Percentiles rank a stretch among this genome's conserved stretches.
phyloP scores from a whole-genome alignment of 495 filamentous ascomycete genomes.

The Cercophora samala region DNA sequence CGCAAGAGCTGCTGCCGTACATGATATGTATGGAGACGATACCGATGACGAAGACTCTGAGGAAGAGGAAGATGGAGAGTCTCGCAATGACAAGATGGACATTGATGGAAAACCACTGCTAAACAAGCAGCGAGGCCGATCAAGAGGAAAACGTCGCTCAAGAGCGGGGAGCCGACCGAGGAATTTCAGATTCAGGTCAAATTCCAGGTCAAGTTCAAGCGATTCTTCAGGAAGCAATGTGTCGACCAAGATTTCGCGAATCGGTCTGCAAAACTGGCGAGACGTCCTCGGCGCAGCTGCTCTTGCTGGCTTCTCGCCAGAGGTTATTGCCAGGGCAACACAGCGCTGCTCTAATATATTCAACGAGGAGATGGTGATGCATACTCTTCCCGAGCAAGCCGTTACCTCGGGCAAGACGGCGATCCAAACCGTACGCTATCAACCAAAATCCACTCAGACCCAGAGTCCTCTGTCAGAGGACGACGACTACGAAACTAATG shows the following conservation, averaged over 20 bases:
- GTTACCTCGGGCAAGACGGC: constrained; percentile 16
- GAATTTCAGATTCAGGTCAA: not conserved
- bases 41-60: constrained; percentile 26
- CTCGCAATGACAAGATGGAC: not conserved
- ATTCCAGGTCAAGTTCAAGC: constrained; percentile 3
- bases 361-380: constrained; percentile 59
- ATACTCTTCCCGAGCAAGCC: constrained; percentile 49
- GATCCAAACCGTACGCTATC: constrained; percentile 28
- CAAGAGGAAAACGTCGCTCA: constrained; percentile 3
- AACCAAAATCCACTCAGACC: constrained; percentile 31
- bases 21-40: constrained; percentile 34
- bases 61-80: not conserved
- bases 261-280: constrained; percentile 69
- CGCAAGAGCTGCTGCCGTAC: constrained; percentile 46
- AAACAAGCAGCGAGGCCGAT: not conserved
- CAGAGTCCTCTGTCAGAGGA: constrained; percentile 30
- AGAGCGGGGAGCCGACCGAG: not conserved
- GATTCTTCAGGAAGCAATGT: constrained; percentile 6
- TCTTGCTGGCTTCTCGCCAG: constrained; percentile 59
- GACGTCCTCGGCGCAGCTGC: constrained; percentile 73
- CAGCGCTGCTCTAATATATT: constrained; percentile 70
- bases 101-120: not conserved
- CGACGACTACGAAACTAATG: constrained; percentile 34
- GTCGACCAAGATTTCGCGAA: constrained; percentile 26
- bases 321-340: constrained; percentile 61